A percentile compares a stretch with the other conserved stretches of the same genome.
Conservation (phyloP, 202 grass and related monocot species). For the Dendrocalamus latiflorus region DNA sequence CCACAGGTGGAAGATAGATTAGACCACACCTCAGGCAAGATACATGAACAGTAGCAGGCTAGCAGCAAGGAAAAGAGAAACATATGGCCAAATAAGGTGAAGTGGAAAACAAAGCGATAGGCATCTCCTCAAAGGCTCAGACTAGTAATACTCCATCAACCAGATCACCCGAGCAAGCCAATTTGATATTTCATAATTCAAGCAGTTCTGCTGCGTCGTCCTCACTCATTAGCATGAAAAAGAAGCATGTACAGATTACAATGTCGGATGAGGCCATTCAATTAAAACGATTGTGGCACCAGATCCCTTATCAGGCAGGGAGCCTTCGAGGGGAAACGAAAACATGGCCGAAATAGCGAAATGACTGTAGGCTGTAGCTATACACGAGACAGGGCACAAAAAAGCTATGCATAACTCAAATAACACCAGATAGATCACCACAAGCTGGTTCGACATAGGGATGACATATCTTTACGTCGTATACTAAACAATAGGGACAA, state of each 20-base stretch:
- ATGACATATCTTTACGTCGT: constrained; percentile 29
- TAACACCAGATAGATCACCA: constrained; percentile 16
- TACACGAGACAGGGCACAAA: constrained; percentile 3
- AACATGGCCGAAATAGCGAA: not conserved
- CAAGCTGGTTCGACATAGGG: constrained; percentile 26
- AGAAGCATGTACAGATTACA: not conserved
- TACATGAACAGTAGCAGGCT: no score
- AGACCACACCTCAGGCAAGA: no score
- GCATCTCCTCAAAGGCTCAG: no score
- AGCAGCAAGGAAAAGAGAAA: no score
- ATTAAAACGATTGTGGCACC: constrained; percentile 8
- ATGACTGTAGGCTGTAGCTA: not conserved
- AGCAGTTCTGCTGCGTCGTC: no score
- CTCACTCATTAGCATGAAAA: not conserved
- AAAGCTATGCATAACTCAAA: constrained; percentile 12
- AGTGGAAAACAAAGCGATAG: no score
- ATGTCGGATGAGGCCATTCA: not conserved
- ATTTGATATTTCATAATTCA: no score
- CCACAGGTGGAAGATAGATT: no score
- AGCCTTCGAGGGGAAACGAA: not conserved
- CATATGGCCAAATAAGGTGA: no score
- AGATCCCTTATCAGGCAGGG: constrained; percentile 1
- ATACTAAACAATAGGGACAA: not conserved
- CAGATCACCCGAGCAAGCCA: no score
- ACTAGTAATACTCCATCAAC: not conserved